A percentile compares a stretch with the other conserved stretches of the same genome.
phyloP scores from a whole-genome alignment of 805 yeast genomes.

The Pichia membranifaciens region DNA sequence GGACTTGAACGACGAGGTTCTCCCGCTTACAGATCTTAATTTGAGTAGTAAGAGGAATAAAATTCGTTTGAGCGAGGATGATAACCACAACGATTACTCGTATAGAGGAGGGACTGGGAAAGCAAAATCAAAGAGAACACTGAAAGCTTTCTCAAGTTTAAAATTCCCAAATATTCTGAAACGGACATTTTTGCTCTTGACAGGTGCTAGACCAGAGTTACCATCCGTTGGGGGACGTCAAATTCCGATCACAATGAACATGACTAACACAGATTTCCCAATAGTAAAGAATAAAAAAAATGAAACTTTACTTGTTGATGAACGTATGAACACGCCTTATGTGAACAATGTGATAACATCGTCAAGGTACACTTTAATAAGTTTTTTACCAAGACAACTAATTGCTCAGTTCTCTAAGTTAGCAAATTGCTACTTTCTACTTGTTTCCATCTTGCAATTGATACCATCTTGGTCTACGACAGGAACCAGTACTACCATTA shows the following conservation, averaged over 20 bases:
- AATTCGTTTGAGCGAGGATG: constrained; percentile 5
- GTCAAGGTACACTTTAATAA: constrained; percentile 72
- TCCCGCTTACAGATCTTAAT: neutral
- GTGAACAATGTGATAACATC: constrained; percentile 70
- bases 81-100: neutral
- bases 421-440: constrained; percentile 86
- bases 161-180: constrained; percentile 2
- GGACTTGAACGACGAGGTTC: neutral
- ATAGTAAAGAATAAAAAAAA: constrained; percentile 27
- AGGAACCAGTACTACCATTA: constrained; percentile 88
- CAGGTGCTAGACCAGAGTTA: constrained; percentile 43
- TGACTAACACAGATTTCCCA: constrained; percentile 28
- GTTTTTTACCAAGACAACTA: constrained; percentile 84
- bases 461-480: constrained; percentile 97
- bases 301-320: constrained; percentile 51
- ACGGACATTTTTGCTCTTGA: constrained; percentile 18
- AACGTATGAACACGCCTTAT: constrained; percentile 59
- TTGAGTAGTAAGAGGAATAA: neutral
- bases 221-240: constrained; percentile 65
- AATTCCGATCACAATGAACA: constrained; percentile 57
- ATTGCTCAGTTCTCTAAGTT: constrained; percentile 87
- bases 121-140: neutral
- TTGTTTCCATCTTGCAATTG: constrained; percentile 89
- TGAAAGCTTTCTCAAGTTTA: neutral
- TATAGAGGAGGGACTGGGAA: neutral